These are phyloP conservation scores for Apostasia shenzhenica DNA, from an alignment of 106 monocot genomes.

Conservation along the genomic window DNA sequence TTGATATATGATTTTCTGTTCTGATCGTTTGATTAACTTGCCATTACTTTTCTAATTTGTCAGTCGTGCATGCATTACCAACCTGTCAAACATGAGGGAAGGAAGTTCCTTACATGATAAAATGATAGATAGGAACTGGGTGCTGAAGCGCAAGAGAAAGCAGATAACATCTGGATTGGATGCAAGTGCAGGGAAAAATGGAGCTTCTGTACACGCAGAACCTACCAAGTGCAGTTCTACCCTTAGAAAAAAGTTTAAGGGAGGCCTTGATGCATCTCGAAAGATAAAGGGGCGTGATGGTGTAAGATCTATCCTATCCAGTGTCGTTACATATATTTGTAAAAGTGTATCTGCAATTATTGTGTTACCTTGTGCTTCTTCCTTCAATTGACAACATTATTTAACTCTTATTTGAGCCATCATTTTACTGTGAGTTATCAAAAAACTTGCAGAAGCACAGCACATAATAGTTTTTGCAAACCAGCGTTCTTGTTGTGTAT, in stretches of 20 bases:
- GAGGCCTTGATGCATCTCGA: conserved; percentile 22
- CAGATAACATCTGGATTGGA: conserved; percentile 24
- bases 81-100: conserved; percentile 44
- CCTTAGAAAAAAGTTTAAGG: conserved; percentile 25
- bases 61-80: conserved; percentile 10
- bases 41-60: background rate
- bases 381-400: no score
- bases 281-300: conserved; percentile 79
- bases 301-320: conserved; percentile 26
- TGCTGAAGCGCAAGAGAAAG: conserved; percentile 72
- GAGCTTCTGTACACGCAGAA: conserved; percentile 16
- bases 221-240: conserved; percentile 18
- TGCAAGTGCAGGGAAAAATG: conserved; percentile 24
- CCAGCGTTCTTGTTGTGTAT: no score
- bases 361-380: no score
- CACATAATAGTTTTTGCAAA: no score
- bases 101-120: conserved; percentile 30
- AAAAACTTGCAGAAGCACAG: no score
- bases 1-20: no score
- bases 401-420: no score
- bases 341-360: no score
- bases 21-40: no score
- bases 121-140: conserved; percentile 68
- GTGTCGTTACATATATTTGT: background rate
- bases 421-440: no score